A percentile compares a stretch with the other conserved stretches of the same genome.
These are phyloP conservation scores for Hymenoscyphus repandus DNA, from an alignment of 2,329 filamentous ascomycete species.

Conservation along the genomic window DNA sequence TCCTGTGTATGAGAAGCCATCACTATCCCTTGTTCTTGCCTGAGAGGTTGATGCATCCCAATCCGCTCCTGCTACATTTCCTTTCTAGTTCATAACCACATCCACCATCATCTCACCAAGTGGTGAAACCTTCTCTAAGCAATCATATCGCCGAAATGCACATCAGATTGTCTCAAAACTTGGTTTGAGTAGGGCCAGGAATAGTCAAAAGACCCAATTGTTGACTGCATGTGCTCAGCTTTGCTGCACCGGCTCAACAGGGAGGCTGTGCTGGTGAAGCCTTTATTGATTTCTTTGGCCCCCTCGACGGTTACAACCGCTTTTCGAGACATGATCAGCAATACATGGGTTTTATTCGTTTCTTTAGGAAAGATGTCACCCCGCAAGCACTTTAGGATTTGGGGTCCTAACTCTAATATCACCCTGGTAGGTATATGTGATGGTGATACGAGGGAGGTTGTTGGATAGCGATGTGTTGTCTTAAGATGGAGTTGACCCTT, in stretches of 20 bases:
- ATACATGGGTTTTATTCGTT: neutral
- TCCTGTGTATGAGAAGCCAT: neutral
- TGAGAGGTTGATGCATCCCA: neutral
- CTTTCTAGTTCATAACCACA: neutral
- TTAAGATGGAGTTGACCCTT: neutral
- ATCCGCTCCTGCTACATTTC: neutral
- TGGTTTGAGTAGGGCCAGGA: neutral
- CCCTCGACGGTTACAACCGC: neutral
- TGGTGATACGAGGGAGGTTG: neutral
- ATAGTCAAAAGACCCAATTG: neutral
- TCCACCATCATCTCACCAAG: neutral
- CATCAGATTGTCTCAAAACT: neutral
- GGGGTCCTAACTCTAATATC: neutral
- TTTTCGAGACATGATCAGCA: neutral
- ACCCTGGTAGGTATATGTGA: neutral
- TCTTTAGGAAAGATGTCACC: neutral
- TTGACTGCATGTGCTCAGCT: neutral
- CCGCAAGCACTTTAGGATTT: neutral
- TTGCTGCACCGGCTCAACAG: neutral
- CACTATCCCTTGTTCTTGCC: neutral
- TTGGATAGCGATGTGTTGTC: neutral
- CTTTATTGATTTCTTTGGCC: conserved; percentile 2
- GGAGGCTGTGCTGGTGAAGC: neutral
- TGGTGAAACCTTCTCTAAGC: neutral
- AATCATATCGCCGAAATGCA: neutral